These are phyloP conservation scores for Tribonema minus DNA, from an alignment of 108 stramenopile species.

Conservation along the genomic window DNA sequence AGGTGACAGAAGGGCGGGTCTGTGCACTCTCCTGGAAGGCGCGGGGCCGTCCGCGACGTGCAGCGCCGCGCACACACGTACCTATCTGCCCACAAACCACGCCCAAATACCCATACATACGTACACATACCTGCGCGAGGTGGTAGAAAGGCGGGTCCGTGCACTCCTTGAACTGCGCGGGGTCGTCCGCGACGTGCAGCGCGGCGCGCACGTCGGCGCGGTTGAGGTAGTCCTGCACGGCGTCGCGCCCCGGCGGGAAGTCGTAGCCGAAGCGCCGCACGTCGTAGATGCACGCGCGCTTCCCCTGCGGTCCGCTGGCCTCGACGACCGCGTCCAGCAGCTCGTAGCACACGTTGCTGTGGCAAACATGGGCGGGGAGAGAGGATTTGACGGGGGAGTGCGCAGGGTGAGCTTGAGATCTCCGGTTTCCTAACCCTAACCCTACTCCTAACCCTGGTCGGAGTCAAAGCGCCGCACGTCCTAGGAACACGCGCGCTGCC, in stretches of 20 bases:
- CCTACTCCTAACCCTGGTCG: too few relatives aligned
- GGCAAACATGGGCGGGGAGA: neutral
- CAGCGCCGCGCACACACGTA: too few relatives aligned
- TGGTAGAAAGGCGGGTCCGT: conserved; percentile 86
- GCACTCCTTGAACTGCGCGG: conserved; percentile 73
- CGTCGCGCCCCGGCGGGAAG: conserved; percentile 81
- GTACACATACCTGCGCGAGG: conserved; percentile 71
- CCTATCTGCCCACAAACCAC: too few relatives aligned
- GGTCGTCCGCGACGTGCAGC: conserved; percentile 70
- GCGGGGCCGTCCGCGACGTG: conserved; percentile 67
- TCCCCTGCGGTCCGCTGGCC: conserved; percentile 34
- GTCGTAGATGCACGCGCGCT: conserved; percentile 71
- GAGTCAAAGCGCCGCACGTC: conserved; percentile 64
- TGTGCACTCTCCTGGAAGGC: conserved; percentile 79
- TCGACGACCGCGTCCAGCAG: conserved; percentile 70
- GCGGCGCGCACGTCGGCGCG: conserved; percentile 53
- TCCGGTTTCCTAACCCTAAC: too few relatives aligned
- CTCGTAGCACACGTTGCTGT: conserved; percentile 61
- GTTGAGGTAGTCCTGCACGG: conserved; percentile 50
- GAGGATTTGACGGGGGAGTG: neutral
- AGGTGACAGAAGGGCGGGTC: conserved; percentile 85
- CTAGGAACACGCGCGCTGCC: conserved; percentile 64
- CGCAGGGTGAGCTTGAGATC: too few relatives aligned
- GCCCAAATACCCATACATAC: too few relatives aligned
- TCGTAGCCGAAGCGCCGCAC: conserved; percentile 56